Conservation (phyloP, 371 early-diverging fungal genomes). For the Mucor indicus region DNA sequence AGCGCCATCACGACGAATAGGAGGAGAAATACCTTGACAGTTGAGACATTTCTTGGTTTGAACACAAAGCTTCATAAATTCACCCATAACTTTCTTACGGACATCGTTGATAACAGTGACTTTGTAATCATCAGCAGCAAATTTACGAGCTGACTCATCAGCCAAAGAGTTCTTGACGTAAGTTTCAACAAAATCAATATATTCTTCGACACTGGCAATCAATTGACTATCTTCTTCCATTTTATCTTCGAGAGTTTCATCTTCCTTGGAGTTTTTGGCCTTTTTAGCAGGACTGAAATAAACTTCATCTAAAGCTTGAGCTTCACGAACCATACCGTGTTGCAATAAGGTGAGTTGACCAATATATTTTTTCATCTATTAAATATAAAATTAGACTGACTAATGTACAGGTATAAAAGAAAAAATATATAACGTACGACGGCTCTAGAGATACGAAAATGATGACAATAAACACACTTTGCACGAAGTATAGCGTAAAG, state of each 20-base stretch:
- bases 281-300: slow-evolving; percentile 41
- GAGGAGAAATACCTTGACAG: slow-evolving; percentile 80
- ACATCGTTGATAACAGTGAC: slow-evolving; percentile 74
- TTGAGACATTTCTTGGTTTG: slow-evolving; percentile 68
- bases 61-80: slow-evolving; percentile 63
- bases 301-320: slow-evolving; percentile 72
- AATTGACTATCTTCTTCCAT: slow-evolving; percentile 54
- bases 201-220: slow-evolving; percentile 48
- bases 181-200: slow-evolving; percentile 50
- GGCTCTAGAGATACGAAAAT: slow-evolving; percentile 72
- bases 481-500: slow-evolving; percentile 85
- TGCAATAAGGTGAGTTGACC: slow-evolving; percentile 74
- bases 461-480: slow-evolving; percentile 90
- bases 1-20: slow-evolving; percentile 81
- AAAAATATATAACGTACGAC: slow-evolving; percentile 43
- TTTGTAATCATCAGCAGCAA: slow-evolving; percentile 55
- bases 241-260: slow-evolving; percentile 38
- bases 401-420: background rate
- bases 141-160: slow-evolving; percentile 27
- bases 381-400: background rate
- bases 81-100: slow-evolving; percentile 73
- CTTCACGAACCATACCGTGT: slow-evolving; percentile 79
- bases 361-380: slow-evolving; percentile 43
- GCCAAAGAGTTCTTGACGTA: slow-evolving; percentile 32
- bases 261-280: slow-evolving; percentile 42